Percentiles rank a stretch among this genome's conserved stretches.
Evolutionary conservation across 139 green algal species (phyloP).

Genomic region (Volvox reticuliferus): DNA sequence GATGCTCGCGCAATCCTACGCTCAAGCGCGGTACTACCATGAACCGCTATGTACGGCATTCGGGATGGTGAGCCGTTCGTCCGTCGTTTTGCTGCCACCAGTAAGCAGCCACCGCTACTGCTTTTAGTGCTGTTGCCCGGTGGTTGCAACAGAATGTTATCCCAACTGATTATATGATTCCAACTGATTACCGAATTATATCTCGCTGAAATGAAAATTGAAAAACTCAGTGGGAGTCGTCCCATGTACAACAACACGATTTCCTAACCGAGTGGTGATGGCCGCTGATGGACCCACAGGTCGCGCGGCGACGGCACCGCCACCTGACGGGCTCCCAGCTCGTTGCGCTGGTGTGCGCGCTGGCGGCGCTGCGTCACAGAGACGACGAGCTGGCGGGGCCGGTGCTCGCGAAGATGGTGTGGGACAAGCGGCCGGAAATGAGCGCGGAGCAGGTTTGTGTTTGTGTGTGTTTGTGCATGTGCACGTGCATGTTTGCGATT

Average conservation of each 20-base stretch:
- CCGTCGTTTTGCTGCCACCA: background rate
- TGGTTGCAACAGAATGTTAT: too few species aligned
- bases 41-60: background rate
- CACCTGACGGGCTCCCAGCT: constrained; percentile 21
- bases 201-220: too few species aligned
- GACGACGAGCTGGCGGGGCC: background rate
- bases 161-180: too few species aligned
- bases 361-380: constrained; percentile 25
- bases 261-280: too few species aligned
- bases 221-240: too few species aligned
- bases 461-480: background rate
- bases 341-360: constrained; percentile 13
- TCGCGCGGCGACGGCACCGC: constrained; percentile 2
- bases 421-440: background rate
- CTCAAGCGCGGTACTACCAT: background rate
- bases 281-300: background rate
- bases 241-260: too few species aligned
- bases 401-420: background rate
- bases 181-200: too few species aligned
- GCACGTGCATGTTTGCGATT: background rate
- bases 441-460: background rate
- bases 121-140: background rate
- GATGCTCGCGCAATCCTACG: constrained; percentile 2
- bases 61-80: background rate
- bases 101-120: background rate